Base-by-base conservation (phyloP, 441 rosid genomes). In the Bocquillonia castaneifolia region DNA sequence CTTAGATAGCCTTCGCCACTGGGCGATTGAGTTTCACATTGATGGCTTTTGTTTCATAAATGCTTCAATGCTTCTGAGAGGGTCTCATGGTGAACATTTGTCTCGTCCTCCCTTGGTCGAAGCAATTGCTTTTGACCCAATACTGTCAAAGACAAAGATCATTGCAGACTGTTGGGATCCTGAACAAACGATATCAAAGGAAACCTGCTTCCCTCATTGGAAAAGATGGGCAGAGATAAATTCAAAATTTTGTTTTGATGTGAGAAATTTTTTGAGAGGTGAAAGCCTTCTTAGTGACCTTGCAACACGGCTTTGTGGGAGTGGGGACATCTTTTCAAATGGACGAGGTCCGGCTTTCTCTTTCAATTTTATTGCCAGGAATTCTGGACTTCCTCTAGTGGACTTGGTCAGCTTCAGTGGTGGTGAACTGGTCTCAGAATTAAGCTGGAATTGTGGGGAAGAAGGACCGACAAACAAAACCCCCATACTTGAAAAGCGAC, bases 401-500 rank as follows among this genome's bases (percentile, higher is more conserved):
- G 99, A 93, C 74, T 69, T 93, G 54, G 96, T 93, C 64, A 91
- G 99, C 82, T 93, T 86, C 74, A 84, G 93, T 65, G 60, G 62
- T 52, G 72, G 72, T 39, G 71, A 78, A 68, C 72, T 89, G 36
- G 84, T 85, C 67, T 67, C 86, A 22, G 92, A 91, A 70, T 72
- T 80, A n/a, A 88, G 97, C 64, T 93, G 97, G 98, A 93, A 93
- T 64, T 91, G 96, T 50, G 97, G 98, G 22, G 91, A 80, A 72
- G 98, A 93, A 88, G 97, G 97, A 63, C 88, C 91, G 51, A 93
- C 97, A 8, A 84, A 69, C 67, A 83, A 84, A 63, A 70, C 81
- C 31, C 78, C 76, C 47, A 83, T 93, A 66, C 95, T 93, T 53
- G 92, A 89, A 77, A 85, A 83, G 75, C 77, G 96, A 70, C 85